These are phyloP conservation scores for Chlamydomonas reinhardtii DNA, from an alignment of 163 green algal species.

Conservation along the genomic window DNA sequence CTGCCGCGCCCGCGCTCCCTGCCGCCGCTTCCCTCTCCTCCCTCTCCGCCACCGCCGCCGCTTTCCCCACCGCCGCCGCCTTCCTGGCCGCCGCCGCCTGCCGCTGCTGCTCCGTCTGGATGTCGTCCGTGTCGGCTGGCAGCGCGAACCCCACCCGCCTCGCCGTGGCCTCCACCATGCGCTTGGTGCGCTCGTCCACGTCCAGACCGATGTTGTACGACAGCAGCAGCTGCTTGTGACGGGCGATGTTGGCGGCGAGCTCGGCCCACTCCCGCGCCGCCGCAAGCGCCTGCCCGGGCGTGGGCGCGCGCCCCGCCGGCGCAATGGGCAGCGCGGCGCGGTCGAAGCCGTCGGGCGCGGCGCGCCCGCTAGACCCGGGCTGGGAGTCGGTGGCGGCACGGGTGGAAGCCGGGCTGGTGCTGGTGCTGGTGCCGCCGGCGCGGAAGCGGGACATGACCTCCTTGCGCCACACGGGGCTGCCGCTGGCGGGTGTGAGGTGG, in stretches of 20 bases:
- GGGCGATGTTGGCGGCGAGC: slow-evolving; percentile 54
- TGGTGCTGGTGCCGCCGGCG: not conserved
- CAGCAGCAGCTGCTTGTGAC: slow-evolving; percentile 60
- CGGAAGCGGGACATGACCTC: slow-evolving; percentile 43
- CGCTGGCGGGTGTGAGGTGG: slow-evolving; percentile 60
- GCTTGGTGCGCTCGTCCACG: slow-evolving; percentile 62
- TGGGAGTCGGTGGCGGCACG: not conserved
- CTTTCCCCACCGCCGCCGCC: not conserved
- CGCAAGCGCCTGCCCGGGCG: slow-evolving; percentile 26
- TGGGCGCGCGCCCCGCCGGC: slow-evolving; percentile 4
- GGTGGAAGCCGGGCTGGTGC: not conserved
- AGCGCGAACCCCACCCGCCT: slow-evolving; percentile 62
- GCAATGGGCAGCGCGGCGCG: not conserved
- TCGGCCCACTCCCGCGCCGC: slow-evolving; percentile 57
- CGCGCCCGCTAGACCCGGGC: not conserved
- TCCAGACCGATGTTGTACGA: slow-evolving; percentile 72
- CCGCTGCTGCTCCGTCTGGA: not conserved
- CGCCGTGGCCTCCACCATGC: slow-evolving; percentile 65
- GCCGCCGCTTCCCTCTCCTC: not conserved
- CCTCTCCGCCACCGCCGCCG: not conserved
- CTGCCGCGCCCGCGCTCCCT: not conserved
- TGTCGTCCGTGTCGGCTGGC: not conserved
- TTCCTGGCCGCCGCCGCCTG: not conserved
- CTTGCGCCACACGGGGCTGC: slow-evolving; percentile 61
- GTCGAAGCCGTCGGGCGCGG: too few relatives aligned